phyloP scores from a whole-genome alignment of 345 rosid species.

The Rhodomyrtus tomentosa region DNA sequence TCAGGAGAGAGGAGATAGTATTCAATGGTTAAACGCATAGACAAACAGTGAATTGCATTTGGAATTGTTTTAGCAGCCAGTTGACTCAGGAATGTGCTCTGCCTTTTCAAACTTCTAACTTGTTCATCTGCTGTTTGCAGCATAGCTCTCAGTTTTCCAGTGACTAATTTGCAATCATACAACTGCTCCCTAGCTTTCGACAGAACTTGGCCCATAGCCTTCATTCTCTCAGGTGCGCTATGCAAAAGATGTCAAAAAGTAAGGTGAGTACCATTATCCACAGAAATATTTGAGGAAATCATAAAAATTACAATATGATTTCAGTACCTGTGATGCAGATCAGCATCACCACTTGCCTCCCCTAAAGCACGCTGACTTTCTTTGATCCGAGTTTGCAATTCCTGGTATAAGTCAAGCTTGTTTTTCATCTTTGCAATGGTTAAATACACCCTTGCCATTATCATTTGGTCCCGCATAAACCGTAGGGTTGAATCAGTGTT shows the following conservation, averaged over 20 bases:
- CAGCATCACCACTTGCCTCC: conserved; percentile 73
- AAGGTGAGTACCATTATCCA: background rate
- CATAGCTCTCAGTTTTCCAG: conserved; percentile 97
- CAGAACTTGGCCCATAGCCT: conserved; percentile 84
- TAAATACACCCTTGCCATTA: conserved; percentile 86
- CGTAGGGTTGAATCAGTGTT: conserved; percentile 81
- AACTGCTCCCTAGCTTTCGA: conserved; percentile 71
- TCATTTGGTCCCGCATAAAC: conserved; percentile 87
- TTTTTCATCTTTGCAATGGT: conserved; percentile 74
- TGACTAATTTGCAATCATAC: conserved; percentile 90
- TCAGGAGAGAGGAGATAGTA: conserved; percentile 82
- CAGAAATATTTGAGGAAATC: background rate
- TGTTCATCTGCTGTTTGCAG: conserved; percentile 95
- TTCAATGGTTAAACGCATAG: conserved; percentile 93
- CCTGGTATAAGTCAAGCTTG: conserved; percentile 54
- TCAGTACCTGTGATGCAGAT: conserved; percentile 64
- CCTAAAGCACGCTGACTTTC: conserved; percentile 78
- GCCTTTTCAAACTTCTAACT: conserved; percentile 97
- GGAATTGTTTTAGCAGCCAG: conserved; percentile 98
- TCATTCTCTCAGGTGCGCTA: conserved; percentile 77
- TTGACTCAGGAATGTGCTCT: conserved; percentile 98
- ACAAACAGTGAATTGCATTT: conserved; percentile 89
- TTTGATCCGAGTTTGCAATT: conserved; percentile 68
- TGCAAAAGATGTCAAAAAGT: background rate
- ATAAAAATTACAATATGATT: background rate